Base-by-base conservation (phyloP, 2,329 filamentous ascomycete species). In the Orbilia ellipsospora region DNA sequence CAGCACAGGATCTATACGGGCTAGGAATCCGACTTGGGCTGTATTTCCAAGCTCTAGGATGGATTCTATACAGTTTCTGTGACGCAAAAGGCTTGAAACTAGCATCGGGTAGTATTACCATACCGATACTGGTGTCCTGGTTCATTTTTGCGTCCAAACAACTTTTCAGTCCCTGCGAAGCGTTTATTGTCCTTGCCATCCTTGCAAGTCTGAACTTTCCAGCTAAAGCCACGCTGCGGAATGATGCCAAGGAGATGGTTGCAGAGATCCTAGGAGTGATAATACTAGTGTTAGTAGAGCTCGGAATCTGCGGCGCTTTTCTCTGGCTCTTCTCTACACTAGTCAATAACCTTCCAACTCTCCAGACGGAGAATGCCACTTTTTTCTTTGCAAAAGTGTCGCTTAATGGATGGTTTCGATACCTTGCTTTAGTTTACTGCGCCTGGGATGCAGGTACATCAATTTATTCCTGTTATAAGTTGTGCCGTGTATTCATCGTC, bases 161-260 rank as follows among this genome's bases (percentile, higher is more conserved):
- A 20, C 31, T 55, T 36, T 65, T 65, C 23, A 65, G 62, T 23
- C 62, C 62, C n/a, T 65, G 62, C 51, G 62, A 65, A 50, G 62
- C 62, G 18, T 65, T 65, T 56, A 56, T 65, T 50, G 51, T 65
- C 36, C 31, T 65, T 45, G 36, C 16, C 15, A 48, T 65, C n/a
- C 26, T 65, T 8, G 51, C 51, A 10, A 50, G 51, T 13, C 18
- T 65, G 36, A 16, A 45, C 16, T 65, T 65, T 48, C 62, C 62
- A 50, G 62, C 62, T 28, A 65, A 65, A 48, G 36, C 51, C 26
- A 56, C 36, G 16, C 20, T 56, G 31, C 44, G 1, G 2, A 8
- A 45, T 0, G 31, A 56, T 56, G 18, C 23, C 26, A 20, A 65
- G 16, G 51, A 55, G 18, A 31, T 56, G 4, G 10, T 20, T 56